phyloP scores from a whole-genome alignment of 805 yeast genomes.

The Scheffersomyces coipomensis region DNA sequence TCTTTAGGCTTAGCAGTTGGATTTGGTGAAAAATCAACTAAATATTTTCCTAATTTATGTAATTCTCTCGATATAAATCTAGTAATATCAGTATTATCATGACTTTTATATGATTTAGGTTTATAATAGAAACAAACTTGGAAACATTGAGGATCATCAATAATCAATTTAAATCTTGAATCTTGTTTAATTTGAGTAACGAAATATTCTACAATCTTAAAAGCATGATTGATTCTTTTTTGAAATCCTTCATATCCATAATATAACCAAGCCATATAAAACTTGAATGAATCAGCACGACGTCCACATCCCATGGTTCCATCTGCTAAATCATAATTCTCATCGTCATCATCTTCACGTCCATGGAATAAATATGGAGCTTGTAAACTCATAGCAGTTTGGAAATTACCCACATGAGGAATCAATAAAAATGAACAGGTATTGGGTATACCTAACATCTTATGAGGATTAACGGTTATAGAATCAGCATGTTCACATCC shows the following conservation, averaged over 20 bases:
- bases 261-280: constrained; percentile 79
- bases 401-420: constrained; percentile 66
- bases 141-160: constrained; percentile 66
- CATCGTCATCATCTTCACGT: constrained; percentile 44
- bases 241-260: constrained; percentile 70
- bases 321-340: constrained; percentile 75
- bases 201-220: constrained; percentile 60
- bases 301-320: constrained; percentile 94
- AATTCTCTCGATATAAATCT: constrained; percentile 59
- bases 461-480: constrained; percentile 81
- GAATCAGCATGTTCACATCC: constrained; percentile 73
- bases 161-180: constrained; percentile 53
- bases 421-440: constrained; percentile 72
- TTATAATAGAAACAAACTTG: constrained; percentile 81
- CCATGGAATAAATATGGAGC: constrained; percentile 84
- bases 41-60: constrained; percentile 61
- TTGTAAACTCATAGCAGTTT: constrained; percentile 67
- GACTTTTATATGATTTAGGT: constrained; percentile 32
- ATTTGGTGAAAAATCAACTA: constrained; percentile 78
- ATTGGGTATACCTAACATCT: constrained; percentile 84
- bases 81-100: constrained; percentile 53
- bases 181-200: constrained; percentile 37
- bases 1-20: constrained; percentile 40
- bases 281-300: constrained; percentile 75
- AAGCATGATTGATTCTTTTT: constrained; percentile 71